Evolutionary conservation across 2,329 filamentous ascomycete species (phyloP).

Genomic region (Pseudodiploospora longispora): DNA sequence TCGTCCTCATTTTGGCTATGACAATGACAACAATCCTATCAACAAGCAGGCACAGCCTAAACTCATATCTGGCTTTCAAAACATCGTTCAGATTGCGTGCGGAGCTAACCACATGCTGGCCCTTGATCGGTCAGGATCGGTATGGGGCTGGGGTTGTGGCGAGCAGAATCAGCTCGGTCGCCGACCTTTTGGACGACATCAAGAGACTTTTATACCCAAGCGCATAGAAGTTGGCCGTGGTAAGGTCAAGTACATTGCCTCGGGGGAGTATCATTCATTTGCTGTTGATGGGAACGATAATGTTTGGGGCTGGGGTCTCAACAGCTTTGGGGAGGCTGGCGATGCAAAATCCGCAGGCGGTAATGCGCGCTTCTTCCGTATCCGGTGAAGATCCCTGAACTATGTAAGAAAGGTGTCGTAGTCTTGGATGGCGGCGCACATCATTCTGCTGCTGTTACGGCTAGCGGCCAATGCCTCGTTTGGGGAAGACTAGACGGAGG

Average conservation of each 20-base stretch:
- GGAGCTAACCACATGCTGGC: conserved; percentile 61
- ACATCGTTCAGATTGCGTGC: conserved; percentile 50
- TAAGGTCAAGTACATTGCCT: conserved; percentile 34
- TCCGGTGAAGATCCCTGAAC: conserved; percentile 29
- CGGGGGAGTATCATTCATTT: conserved; percentile 61
- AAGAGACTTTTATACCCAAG: conserved; percentile 39
- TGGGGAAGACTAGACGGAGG: conserved; percentile 37
- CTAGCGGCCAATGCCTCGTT: conserved; percentile 32
- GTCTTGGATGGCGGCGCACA: conserved; percentile 42
- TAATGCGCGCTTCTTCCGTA: background rate
- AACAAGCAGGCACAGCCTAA: conserved; percentile 37
- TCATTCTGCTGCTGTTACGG: conserved; percentile 33
- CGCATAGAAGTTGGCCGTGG: conserved; percentile 14
- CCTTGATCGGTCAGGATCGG: conserved; percentile 43
- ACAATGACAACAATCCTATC: conserved; percentile 24
- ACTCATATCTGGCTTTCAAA: conserved; percentile 46
- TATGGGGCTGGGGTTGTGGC: conserved; percentile 14
- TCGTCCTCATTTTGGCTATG: conserved; percentile 44
- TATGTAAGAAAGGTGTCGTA: conserved; percentile 45
- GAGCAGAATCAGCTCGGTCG: conserved; percentile 43
- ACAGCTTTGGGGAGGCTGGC: conserved; percentile 63
- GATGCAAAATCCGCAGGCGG: background rate
- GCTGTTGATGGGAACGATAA: conserved; percentile 56
- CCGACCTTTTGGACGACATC: conserved; percentile 41
- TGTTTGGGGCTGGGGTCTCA: conserved; percentile 62